These are phyloP conservation scores for Nectriaceae sp. DNA, from an alignment of 2,329 filamentous ascomycete species.

Conservation along the genomic window DNA sequence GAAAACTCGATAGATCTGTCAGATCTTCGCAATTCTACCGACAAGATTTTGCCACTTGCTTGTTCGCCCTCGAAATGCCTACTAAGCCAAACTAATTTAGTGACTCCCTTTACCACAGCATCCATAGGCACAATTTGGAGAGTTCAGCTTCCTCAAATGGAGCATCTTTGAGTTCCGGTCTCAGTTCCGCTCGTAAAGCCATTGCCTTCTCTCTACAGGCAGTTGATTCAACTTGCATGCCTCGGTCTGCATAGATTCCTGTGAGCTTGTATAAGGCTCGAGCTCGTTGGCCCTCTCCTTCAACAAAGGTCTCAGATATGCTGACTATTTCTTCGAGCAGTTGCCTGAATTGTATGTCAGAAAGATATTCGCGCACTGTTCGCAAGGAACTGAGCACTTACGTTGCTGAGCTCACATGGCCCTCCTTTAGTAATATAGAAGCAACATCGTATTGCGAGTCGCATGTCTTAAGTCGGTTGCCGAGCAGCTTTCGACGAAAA, in stretches of 20 bases:
- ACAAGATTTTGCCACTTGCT: too few relatives aligned
- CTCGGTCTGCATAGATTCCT: slow-evolving; percentile 8
- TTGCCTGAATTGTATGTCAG: slow-evolving; percentile 9
- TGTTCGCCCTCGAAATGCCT: neutral
- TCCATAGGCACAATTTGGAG: slow-evolving; percentile 21
- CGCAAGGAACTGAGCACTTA: slow-evolving; percentile 14
- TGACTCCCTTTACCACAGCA: slow-evolving; percentile 17
- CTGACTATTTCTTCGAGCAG: slow-evolving; percentile 22
- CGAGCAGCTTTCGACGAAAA: slow-evolving; percentile 24
- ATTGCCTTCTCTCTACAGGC: slow-evolving; percentile 12
- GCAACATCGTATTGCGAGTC: slow-evolving; percentile 27
- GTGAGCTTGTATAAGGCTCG: slow-evolving; percentile 25
- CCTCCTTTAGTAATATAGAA: slow-evolving; percentile 16
- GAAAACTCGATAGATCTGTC: too few relatives aligned
- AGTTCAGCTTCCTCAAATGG: slow-evolving; percentile 22
- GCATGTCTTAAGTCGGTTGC: slow-evolving; percentile 26
- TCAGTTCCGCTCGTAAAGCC: slow-evolving; percentile 11
- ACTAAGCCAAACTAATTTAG: neutral
- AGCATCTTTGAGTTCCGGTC: slow-evolving; percentile 15
- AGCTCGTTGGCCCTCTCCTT: slow-evolving; percentile 25
- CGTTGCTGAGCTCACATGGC: slow-evolving; percentile 19
- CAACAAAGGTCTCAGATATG: slow-evolving; percentile 23
- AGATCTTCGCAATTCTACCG: too few relatives aligned
- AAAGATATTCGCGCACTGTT: slow-evolving; percentile 4
- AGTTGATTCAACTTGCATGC: slow-evolving; percentile 3